phyloP scores from a whole-genome alignment of 2,329 filamentous ascomycete genomes.

The Alternaria novae-zelandiae region DNA sequence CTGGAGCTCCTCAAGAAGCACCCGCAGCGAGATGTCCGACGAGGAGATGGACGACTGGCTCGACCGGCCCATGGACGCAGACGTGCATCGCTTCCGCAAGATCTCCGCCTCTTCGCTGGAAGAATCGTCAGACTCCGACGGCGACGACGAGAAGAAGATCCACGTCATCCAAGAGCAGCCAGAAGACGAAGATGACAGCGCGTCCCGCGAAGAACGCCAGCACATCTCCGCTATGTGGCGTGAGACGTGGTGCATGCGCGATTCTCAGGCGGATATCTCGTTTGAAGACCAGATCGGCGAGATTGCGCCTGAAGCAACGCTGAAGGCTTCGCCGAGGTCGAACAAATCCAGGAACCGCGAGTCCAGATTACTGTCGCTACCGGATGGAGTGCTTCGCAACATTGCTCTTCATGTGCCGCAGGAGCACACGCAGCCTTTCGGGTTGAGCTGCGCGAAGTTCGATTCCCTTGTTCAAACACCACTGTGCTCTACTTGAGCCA shows the following conservation, averaged over 20 bases:
- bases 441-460: constrained; percentile 4
- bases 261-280: not conserved
- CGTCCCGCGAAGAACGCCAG: not conserved
- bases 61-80: constrained; percentile 23
- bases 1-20: constrained; percentile 9
- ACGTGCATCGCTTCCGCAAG: constrained; percentile 22
- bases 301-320: not conserved
- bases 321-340: not conserved
- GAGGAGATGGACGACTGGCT: constrained; percentile 29
- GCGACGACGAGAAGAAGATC: constrained; percentile 3
- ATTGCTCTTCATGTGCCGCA: not conserved
- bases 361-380: not conserved
- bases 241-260: constrained; percentile 10
- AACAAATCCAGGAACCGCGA: not conserved
- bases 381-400: not conserved
- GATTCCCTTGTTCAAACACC: not conserved
- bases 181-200: constrained; percentile 1
- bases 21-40: constrained; percentile 21
- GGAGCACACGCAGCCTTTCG: not conserved
- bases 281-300: not conserved
- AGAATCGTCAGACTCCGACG: not conserved
- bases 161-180: constrained; percentile 13
- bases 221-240: constrained; percentile 7
- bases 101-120: constrained; percentile 7
- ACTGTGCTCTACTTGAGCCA: not conserved